Evolutionary conservation across 1,139 yeast species (phyloP).

Genomic region (Lodderomyces pseudojiufengensis): DNA sequence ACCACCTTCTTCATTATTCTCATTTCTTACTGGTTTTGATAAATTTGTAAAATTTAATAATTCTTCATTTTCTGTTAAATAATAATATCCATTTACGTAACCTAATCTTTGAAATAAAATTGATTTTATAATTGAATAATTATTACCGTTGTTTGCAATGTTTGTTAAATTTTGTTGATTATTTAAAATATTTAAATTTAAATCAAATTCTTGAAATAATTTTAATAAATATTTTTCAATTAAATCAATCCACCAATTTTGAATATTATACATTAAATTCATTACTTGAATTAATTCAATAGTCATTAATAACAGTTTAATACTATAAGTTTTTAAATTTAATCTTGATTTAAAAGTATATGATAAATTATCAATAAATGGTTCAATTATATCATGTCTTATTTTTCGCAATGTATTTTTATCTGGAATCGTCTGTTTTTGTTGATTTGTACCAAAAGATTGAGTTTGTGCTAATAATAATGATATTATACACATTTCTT

Average conservation of each 20-base stretch:
- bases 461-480: constrained; percentile 64
- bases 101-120: constrained; percentile 41
- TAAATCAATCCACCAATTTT: constrained; percentile 49
- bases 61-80: constrained; percentile 15
- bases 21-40: too few relatives aligned
- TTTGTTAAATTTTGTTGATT: constrained; percentile 29
- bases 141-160: too few relatives aligned
- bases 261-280: constrained; percentile 32
- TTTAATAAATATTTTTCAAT: constrained; percentile 44
- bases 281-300: constrained; percentile 54
- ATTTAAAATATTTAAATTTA: constrained; percentile 25
- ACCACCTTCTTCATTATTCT: constrained; percentile 27
- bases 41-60: constrained; percentile 12
- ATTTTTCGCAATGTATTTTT: constrained; percentile 56
- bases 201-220: constrained; percentile 36
- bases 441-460: constrained; percentile 14
- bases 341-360: constrained; percentile 56
- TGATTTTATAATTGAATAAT: constrained; percentile 28
- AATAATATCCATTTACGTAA: constrained; percentile 32
- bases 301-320: constrained; percentile 43
- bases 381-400: constrained; percentile 59
- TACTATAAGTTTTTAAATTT: constrained; percentile 57
- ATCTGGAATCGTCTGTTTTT: constrained; percentile 21
- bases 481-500: constrained; percentile 82
- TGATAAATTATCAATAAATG: constrained; percentile 60